These are phyloP conservation scores for Aquilaria malaccensis DNA, from an alignment of 345 rosid genomes.

Conservation along the genomic window DNA sequence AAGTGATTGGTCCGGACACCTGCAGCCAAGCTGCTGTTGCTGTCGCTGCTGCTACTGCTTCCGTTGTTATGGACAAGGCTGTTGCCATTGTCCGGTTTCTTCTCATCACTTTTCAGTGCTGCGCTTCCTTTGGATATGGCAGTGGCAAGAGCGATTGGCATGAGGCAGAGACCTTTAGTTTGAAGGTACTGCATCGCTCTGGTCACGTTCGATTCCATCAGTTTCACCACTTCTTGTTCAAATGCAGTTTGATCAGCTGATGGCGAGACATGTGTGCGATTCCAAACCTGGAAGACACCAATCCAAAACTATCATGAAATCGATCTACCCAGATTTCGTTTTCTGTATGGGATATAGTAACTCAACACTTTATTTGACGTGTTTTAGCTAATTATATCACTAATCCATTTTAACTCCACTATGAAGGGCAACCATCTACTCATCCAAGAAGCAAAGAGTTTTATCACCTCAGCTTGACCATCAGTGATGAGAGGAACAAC, in stretches of 20 bases:
- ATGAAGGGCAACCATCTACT: too few species aligned
- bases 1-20: slow-evolving; percentile 12
- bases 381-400: too few species aligned
- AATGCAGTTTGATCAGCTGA: slow-evolving; percentile 32
- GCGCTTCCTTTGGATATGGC: slow-evolving; percentile 32
- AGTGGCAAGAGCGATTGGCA: slow-evolving; percentile 49
- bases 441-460: too few species aligned
- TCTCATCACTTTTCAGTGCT: slow-evolving; percentile 18
- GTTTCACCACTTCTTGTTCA: slow-evolving; percentile 48
- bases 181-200: slow-evolving; percentile 52
- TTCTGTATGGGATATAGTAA: too few species aligned
- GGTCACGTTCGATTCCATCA: slow-evolving; percentile 52
- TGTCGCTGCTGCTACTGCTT: slow-evolving; percentile 14
- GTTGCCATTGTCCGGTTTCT: slow-evolving; percentile 9
- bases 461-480: slow-evolving; percentile 30
- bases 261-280: slow-evolving; percentile 13
- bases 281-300: too few species aligned
- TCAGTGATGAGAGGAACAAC: slow-evolving; percentile 42
- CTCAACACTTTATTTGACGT: too few species aligned
- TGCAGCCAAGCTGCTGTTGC: slow-evolving; percentile 6
- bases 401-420: too few species aligned
- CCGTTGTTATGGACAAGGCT: background rate
- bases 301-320: too few species aligned
- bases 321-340: too few species aligned
- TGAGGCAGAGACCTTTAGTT: slow-evolving; percentile 50